A percentile compares a stretch with the other conserved stretches of the same genome.
Evolutionary conservation across 192 early-diverging fungal genomes (phyloP).

Genomic region (Coemansia sp.): DNA sequence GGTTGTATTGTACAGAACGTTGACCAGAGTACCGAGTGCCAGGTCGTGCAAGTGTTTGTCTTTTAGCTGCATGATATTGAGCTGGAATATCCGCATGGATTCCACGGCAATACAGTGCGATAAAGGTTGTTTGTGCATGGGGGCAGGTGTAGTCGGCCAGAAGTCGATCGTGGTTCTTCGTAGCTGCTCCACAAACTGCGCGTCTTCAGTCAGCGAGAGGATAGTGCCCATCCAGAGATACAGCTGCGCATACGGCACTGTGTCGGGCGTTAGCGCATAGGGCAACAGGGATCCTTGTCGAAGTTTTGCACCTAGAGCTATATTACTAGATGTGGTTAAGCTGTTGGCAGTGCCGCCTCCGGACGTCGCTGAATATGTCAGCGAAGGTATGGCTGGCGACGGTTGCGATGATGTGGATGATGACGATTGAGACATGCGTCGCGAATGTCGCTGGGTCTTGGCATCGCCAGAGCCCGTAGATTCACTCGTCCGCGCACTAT

Average conservation of each 20-base stretch:
- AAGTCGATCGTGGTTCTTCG: constrained; percentile 41
- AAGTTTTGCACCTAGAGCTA: constrained; percentile 14
- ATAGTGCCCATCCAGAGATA: constrained; percentile 42
- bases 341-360: background rate
- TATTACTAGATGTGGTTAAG: background rate
- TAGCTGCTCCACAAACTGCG: constrained; percentile 45
- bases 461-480: background rate
- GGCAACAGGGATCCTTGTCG: constrained; percentile 28
- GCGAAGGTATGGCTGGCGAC: constrained; percentile 1
- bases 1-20: constrained; percentile 28
- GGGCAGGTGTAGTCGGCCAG: constrained; percentile 32
- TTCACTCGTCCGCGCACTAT: background rate
- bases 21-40: constrained; percentile 38
- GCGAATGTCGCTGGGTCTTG: constrained; percentile 1
- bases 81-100: constrained; percentile 45
- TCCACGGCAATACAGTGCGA: constrained; percentile 40
- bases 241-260: constrained; percentile 38
- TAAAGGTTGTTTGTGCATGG: constrained; percentile 41
- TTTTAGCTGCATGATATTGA: constrained; percentile 43
- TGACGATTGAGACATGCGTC: constrained; percentile 1
- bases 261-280: constrained; percentile 22
- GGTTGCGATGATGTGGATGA: constrained; percentile 8
- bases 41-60: constrained; percentile 44
- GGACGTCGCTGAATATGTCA: background rate
- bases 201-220: constrained; percentile 25